Evolutionary conservation across 1,139 yeast species (phyloP), one percentile per base, ranked within the genome.

Genomic region (Geotrichum histeridarum): DNA sequence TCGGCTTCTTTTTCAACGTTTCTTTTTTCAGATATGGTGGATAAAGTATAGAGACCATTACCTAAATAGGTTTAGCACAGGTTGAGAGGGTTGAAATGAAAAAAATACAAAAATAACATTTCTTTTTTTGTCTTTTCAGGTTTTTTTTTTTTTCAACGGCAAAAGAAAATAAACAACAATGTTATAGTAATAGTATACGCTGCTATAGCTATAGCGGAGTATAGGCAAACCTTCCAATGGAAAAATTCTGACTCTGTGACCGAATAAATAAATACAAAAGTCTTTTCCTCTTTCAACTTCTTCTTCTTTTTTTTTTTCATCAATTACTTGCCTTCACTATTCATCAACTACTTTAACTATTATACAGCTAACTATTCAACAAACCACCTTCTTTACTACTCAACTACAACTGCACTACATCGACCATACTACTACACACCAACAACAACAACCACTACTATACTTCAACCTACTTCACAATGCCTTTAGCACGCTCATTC

Each of bases 401-500:
- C 17, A n/a, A 33, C 22, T 44, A n/a, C 14, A 4, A 15, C 14
- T 8, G 14, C 18, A 44, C 8, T 30, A 42, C 9, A 7, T 3
- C 39, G 8, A 8, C 15, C 39, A 11, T n/a, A 37, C 39, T n/a
- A 8, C 15, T 17, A 2, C 15, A 11, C 15, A 37, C 15, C 15
- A 14, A 37, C 39, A 37, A 37, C 39, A 37, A 3, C 37, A 6
- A 9, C 51, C 14, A 42, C 27, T 22, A 22, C 27, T 5, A 22
- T n/a, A n/a, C n/a, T n/a, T 3, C 27, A 3, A 22, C 27, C 27
- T 22, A 22, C 27, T 3, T 5, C 27, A 22, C 12, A 18, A 63
- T 63, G 67, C 59, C 65, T 9, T 57, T 63, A 12, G 60, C 62
- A 39, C 55, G 66, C 48, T 57, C 62, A 2, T 55, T 63, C 18